Base-by-base conservation (phyloP, 1,284 basidiomycete species). In the Irpex sp. region DNA sequence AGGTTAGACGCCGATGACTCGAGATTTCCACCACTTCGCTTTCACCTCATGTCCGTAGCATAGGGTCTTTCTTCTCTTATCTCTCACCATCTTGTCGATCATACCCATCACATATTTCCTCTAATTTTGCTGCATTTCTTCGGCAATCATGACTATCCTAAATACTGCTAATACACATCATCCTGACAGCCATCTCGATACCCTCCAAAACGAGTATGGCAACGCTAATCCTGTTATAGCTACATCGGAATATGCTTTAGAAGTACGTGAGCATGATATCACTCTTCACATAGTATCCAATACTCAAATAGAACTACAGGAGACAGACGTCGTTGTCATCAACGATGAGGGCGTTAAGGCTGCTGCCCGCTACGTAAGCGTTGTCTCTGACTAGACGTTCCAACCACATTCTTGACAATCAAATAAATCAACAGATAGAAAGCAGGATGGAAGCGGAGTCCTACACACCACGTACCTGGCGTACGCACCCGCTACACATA, bases 401-500 rank as follows among this genome's bases (percentile, higher is more conserved):
- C 6, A 26, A 15, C 31, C 26, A 17, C n/a, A 43, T 7, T 9
- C 9, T 21, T 49, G 26, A n/a, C n/a, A 13, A 17, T 11, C 15
- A 46, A 53, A 26, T 21, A n/a, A 21, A 1, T 31, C 19, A 37
- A 19, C 49, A 92, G 90, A 88, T 93, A 60, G 80, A 81, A 53
- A 71, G 73, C 46, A 84, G 83, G 67, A 78, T 93, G 62, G 71
- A 75, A 51, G 70, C 77, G 1, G 88, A 90, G 71, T 79, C 83
- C 0, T 93, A 93, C 72, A 85, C 84, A 4, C 90, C 91, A 11
- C 82, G 86, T 54, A 87, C 89, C 47, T 94, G 91, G 91, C 83
- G 88, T 35, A 87, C 85, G 1, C 90, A 93, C 64, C 82, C 89
- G 0, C 77, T 93, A 26, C 92, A 93, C 70, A 80, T 92, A 47